Evolutionary conservation across 495 filamentous ascomycete genomes (phyloP).

Genomic region (Aspergillus coremiiformis): DNA sequence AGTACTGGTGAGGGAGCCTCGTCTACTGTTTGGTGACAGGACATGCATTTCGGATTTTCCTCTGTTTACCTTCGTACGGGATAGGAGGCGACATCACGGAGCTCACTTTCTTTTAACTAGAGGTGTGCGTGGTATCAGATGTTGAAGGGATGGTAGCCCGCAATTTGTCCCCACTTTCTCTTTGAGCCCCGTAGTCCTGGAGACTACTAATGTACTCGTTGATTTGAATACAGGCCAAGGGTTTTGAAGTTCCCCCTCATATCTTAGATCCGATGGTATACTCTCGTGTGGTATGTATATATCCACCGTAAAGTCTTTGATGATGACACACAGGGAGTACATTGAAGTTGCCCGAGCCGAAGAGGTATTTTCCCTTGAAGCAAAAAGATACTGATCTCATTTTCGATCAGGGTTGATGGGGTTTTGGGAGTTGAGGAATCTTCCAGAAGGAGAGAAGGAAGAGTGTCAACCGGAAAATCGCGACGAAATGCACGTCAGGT

Average conservation of each 20-base stretch:
- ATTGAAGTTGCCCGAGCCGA: background rate
- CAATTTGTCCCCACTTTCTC: background rate
- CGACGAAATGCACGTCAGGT: too few relatives aligned
- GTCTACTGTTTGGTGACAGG: background rate
- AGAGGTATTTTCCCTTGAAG: background rate
- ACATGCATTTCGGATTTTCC: background rate
- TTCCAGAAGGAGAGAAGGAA: too few relatives aligned
- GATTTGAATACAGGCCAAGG: too few relatives aligned
- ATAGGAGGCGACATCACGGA: background rate
- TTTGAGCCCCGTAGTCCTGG: background rate
- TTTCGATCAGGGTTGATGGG: too few relatives aligned
- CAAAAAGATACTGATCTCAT: too few relatives aligned
- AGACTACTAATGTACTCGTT: background rate
- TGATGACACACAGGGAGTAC: background rate
- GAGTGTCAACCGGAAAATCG: too few relatives aligned
- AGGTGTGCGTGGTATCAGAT: background rate
- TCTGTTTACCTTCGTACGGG: background rate
- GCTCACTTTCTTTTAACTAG: background rate
- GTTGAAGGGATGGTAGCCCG: background rate
- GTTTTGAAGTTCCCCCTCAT: too few relatives aligned
- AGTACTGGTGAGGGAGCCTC: conserved; percentile 9
- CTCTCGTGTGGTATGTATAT: background rate
- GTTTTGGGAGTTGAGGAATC: too few relatives aligned
- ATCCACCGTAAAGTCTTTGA: background rate
- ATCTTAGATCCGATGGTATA: background rate